Conservation (phyloP, 139 green algal genomes). For the Auxenochlorella protothecoides region DNA sequence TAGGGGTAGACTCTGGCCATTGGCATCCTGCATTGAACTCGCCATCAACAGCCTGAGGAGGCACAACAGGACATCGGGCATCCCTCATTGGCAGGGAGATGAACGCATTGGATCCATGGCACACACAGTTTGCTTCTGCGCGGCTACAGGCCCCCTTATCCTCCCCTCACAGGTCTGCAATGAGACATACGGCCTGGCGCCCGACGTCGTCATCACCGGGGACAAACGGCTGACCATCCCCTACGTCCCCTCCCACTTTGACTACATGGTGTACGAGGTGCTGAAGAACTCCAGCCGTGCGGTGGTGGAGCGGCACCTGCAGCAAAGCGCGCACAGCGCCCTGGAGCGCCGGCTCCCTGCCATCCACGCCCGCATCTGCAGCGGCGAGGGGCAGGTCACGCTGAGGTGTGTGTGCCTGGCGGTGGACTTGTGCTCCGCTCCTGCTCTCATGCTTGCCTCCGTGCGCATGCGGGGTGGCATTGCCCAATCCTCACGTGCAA, state of each 20-base stretch:
- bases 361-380: constrained; percentile 56
- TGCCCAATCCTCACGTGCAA: too few species aligned
- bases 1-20: too few species aligned
- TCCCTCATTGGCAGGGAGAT: too few species aligned
- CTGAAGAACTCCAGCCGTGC: constrained; percentile 74
- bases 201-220: constrained; percentile 49
- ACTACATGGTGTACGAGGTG: constrained; percentile 91
- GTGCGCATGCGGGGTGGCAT: too few species aligned
- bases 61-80: too few species aligned
- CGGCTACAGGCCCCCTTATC: too few species aligned
- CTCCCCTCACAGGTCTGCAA: constrained; percentile 44
- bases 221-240: constrained; percentile 28
- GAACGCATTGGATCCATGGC: background rate
- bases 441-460: background rate
- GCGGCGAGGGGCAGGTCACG: constrained; percentile 18
- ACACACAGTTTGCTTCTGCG: background rate
- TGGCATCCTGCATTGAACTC: too few species aligned
- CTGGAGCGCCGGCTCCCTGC: constrained; percentile 29
- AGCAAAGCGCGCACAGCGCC: background rate
- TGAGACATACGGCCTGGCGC: constrained; percentile 65
- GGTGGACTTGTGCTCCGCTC: background rate
- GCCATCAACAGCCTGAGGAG: too few species aligned
- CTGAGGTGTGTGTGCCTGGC: constrained; percentile 19
- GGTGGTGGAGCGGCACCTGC: constrained; percentile 36
- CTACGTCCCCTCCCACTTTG: constrained; percentile 81